Conservation (phyloP, 2,329 filamentous ascomycete genomes). For the Aspergillus pseudoglaucus region DNA sequence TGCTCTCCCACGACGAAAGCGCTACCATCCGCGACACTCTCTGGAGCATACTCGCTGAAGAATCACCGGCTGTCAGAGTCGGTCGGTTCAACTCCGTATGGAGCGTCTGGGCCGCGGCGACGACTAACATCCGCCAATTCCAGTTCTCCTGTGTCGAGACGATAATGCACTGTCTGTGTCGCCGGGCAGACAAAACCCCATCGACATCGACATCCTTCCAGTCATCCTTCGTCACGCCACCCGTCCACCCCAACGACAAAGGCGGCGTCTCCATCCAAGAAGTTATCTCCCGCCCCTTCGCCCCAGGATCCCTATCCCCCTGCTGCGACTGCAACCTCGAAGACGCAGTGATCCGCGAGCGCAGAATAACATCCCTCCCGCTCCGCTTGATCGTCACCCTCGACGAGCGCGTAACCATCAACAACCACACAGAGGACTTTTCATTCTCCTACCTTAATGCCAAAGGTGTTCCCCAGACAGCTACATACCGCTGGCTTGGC, state of each 20-base stretch:
- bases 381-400: slow-evolving; percentile 24
- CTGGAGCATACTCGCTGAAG: slow-evolving; percentile 7
- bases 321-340: slow-evolving; percentile 8
- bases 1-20: slow-evolving; percentile 7
- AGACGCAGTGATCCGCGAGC: slow-evolving; percentile 1
- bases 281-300: slow-evolving; percentile 16
- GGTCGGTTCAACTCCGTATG: slow-evolving; percentile 8
- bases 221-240: slow-evolving; percentile 8
- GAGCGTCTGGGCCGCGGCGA: slow-evolving; percentile 18
- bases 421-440: slow-evolving; percentile 21
- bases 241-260: slow-evolving; percentile 6
- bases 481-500: slow-evolving; percentile 33
- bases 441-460: slow-evolving; percentile 17
- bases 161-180: slow-evolving; percentile 6
- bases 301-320: background rate
- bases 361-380: slow-evolving; percentile 19
- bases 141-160: slow-evolving; percentile 11
- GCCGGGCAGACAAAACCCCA: background rate
- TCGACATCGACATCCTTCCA: background rate
- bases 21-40: slow-evolving; percentile 15
- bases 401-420: slow-evolving; percentile 6
- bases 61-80: slow-evolving; percentile 5
- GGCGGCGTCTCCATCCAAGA: slow-evolving; percentile 13
- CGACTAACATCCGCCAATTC: slow-evolving; percentile 24
- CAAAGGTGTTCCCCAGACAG: slow-evolving; percentile 9